Evolutionary conservation across 345 rosid genomes (phyloP).

Genomic region (Clausena lansium): DNA sequence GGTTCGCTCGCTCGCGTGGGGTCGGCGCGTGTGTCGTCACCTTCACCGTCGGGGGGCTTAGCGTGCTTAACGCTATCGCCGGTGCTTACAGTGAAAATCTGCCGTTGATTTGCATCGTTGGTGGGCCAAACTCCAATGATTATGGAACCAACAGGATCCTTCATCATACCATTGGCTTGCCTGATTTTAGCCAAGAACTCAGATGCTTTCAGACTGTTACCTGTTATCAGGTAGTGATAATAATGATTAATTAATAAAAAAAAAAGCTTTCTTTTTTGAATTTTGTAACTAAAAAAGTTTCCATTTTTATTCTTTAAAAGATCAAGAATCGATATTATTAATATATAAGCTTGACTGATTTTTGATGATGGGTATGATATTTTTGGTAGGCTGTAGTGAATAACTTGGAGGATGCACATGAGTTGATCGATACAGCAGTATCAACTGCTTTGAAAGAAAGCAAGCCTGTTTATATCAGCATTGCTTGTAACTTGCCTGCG

Average conservation of each 20-base stretch:
- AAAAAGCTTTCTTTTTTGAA: neutral
- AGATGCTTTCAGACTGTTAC: conserved; percentile 72
- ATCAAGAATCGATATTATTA: neutral
- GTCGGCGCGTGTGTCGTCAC: conserved; percentile 88
- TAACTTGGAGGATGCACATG: conserved; percentile 79
- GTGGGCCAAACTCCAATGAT: conserved; percentile 86
- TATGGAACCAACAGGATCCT: conserved; percentile 78
- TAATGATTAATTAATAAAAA: neutral
- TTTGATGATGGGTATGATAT: neutral
- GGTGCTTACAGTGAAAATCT: conserved; percentile 84
- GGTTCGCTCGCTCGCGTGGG: conserved; percentile 68
- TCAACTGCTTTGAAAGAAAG: conserved; percentile 76
- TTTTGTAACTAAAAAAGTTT: neutral
- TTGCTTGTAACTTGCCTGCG: conserved; percentile 66
- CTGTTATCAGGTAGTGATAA: conserved; percentile 53
- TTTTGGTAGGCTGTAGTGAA: conserved; percentile 63
- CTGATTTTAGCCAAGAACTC: conserved; percentile 75
- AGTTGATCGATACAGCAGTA: conserved; percentile 67
- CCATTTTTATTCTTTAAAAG: neutral
- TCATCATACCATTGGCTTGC: conserved; percentile 75
- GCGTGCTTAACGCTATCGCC: conserved; percentile 72
- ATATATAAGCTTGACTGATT: neutral
- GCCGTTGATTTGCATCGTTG: conserved; percentile 75
- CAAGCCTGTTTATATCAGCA: conserved; percentile 80
- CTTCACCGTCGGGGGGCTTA: conserved; percentile 79